Base-by-base conservation (phyloP, 768 basidiomycete species). In the Lentinula guzmanii region DNA sequence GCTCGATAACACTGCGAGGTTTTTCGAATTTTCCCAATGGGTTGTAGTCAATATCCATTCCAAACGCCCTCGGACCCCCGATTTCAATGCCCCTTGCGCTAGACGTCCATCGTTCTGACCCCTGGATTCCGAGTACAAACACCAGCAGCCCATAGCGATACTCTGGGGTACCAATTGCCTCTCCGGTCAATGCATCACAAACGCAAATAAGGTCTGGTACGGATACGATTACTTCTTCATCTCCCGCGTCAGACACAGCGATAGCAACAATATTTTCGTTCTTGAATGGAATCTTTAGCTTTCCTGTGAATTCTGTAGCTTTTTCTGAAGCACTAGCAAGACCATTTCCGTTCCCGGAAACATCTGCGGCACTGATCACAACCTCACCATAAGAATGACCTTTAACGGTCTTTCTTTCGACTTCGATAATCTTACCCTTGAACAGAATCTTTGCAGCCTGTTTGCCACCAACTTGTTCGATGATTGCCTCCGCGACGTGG, bases 151-250 rank as follows among this genome's bases (percentile, higher is more conserved):
- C 83, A 62, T 85, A 85, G 60, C 72, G 75, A 65, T 84, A 85
- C 54, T 85, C 77, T 18, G 77, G 85, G 0, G 83, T 84, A 6
- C 84, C 84, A 13, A 86, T 71, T 7, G 82, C 80, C 18, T 75
- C 69, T 1, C 84, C 84, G 37, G 69, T 80, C 63, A 81, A 79
- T 18, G 79, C 76, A 63, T 86, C 83, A 16, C 83, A 70, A 10
- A 86, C 81, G 1, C 77, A 71, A 46, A 86, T 84, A 18, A 86
- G 75, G 67, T 86, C 84, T 2, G 84, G 84, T 5, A 86, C 84
- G 16, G 76, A 74, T 39, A 77, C 78, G 5, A 83, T 69, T 43
- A 82, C 74, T 73, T 78, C 56, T 18, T 61, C 62, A 52, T 50
- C 43, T 58, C 70, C 70, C 61, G 74, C 68, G 60, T 65, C 62